Base-by-base conservation (phyloP, 177 flowering plant species). In the Vitis hybrid region DNA sequence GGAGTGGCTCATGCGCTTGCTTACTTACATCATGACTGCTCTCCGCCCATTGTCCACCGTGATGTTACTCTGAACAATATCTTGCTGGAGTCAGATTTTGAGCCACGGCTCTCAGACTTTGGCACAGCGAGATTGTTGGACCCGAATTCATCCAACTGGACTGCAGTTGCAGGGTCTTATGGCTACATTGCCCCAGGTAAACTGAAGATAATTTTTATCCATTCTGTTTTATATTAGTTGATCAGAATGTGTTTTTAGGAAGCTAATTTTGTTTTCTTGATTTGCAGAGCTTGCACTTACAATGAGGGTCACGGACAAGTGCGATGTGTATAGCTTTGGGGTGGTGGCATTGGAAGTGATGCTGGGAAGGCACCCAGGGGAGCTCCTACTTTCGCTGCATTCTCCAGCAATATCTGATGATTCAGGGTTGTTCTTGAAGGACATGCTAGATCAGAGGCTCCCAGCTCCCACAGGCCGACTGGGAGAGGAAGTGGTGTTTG, bases 181-280 rank as follows among this genome's bases (percentile, higher is more conserved):
- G 94, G 94, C 59, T 88, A 88, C 80, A 87, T 90, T 82, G 94
- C 94, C 58, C 94, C 94, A 77, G 94, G 94, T 90, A 79, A 46
- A 66, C 57, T 64, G 32, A 30, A 50, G 1, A 48, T 35, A 27
- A 32, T 12, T 2, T 24, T 66, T 46, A 46, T 67, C 64, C 68
- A 54, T 54, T 52, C 21, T 62, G 55, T 68, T 46, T 49, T 56
- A 21, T 2, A 2, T 24, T 24, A 24, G 27, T 24, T 35, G 1
- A 35, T 35, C 46, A 35, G 6, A 4, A 35, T 6, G 46, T 35
- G 46, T 35, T 35, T 2, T 35, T 35, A 35, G 46, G 46, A 35
- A 35, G 8, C 46, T 35, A 6, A 35, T 35, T 4, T 35, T 35
- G 46, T 35, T 35, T 35, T 35, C 6, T 35, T 35, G 46, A 35